Base-by-base conservation (phyloP, 331 rosid species). In the Rosa hybrid region DNA sequence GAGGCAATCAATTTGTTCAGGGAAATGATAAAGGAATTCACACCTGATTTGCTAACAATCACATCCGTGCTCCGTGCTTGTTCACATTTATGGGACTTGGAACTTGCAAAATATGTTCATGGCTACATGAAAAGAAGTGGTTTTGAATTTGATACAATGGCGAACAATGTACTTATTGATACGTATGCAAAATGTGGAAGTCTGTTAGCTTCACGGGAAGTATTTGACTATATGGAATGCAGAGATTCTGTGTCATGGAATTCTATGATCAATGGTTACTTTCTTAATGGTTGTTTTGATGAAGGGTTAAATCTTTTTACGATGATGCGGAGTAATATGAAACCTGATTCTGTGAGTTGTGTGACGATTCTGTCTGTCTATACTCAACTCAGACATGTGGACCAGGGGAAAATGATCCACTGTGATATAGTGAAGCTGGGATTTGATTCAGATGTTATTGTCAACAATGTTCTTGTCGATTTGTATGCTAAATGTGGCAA, bases 161-260 rank as follows among this genome's bases (percentile, higher is more conserved):
- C 85, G 2, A 68, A 78, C 62, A 85, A 85, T 30, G 78, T 81
- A 48, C 81, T 78, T 62, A 85, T 78, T 78, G 85, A 85, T 54
- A 81, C 81, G 85, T 78, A 81, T 74, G 78, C 78, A 38, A 85
- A 81, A 62, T 85, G 85, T 50, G 85, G 88, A 54, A 62, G 82
- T 53, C 44, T 81, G 49, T 45, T 75, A 62, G 81, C 81, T 78
- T 83, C 85, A 45, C 83, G 64, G 69, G 81, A 85, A 68, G 81
- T 85, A 59, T 85, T 85, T 85, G 76, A 81, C 72, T 4, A 39
- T 5, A 78, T 63, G 76, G 83, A 78, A 69, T 68, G 78, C 75
- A 74, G 74, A 62, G 88, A 85, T 78, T 68, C 81, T n/a, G 81
- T 85, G 81, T 77, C 88, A 0, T 81, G 88, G 88, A 85, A 85